Conservation (phyloP, 2,329 filamentous ascomycete genomes). For the Fusarium palustre region DNA sequence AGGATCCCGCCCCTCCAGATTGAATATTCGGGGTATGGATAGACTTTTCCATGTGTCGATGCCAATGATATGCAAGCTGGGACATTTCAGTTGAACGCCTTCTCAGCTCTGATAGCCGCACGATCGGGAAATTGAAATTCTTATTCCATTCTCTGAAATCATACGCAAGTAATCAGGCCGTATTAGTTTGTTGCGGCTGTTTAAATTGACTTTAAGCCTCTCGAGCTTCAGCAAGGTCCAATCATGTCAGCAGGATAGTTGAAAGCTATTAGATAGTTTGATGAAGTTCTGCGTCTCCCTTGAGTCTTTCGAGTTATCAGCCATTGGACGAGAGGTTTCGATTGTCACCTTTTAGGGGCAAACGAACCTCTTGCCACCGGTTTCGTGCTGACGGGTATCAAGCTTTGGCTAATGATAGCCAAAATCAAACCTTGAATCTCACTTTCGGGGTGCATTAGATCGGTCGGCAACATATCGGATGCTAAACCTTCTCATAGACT, state of each 20-base stretch:
- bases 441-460: conserved; percentile 2
- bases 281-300: background rate
- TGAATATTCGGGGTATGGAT: conserved; percentile 11
- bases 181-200: background rate
- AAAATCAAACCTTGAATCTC: conserved; percentile 20
- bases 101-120: background rate
- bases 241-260: background rate
- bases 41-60: background rate
- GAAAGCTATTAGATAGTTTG: background rate
- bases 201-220: background rate
- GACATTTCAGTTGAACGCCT: background rate
- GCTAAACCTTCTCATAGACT: background rate
- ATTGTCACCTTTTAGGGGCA: background rate
- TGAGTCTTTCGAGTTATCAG: background rate
- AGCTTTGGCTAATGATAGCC: background rate
- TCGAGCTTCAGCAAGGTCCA: background rate
- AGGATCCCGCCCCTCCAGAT: conserved; percentile 29
- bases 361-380: background rate
- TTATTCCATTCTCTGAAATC: background rate
- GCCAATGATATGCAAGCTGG: conserved; percentile 2
- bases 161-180: background rate
- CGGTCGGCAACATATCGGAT: background rate
- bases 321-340: background rate
- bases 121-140: background rate
- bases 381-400: background rate